These are phyloP conservation scores for Aspergillus steynii DNA, from an alignment of 495 filamentous ascomycete genomes.

Conservation along the genomic window DNA sequence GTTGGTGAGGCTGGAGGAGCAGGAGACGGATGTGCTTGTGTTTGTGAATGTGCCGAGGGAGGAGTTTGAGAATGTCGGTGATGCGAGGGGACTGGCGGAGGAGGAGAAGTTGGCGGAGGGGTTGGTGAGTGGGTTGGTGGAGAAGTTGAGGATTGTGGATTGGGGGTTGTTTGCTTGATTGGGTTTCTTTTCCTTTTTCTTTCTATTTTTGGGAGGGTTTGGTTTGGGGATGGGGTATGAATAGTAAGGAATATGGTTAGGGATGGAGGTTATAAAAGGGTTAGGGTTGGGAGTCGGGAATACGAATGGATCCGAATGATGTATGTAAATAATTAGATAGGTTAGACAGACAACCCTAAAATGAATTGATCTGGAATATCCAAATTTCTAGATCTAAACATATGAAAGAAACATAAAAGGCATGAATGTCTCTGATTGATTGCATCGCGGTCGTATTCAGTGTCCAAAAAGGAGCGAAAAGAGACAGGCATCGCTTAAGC, in stretches of 20 bases:
- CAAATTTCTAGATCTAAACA: not conserved
- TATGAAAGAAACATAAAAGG: not conserved
- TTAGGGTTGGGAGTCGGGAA: not conserved
- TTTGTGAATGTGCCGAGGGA: constrained; percentile 88
- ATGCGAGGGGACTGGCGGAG: constrained; percentile 41
- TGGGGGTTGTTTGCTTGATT: constrained; percentile 73
- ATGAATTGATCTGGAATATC: too few relatives aligned
- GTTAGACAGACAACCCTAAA: not conserved
- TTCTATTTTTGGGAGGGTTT: not conserved
- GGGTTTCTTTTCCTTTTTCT: constrained; percentile 2
- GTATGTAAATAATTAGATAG: constrained; percentile 6
- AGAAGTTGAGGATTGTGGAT: constrained; percentile 73
- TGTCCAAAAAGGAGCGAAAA: constrained; percentile 2
- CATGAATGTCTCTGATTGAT: not conserved
- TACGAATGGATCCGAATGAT: not conserved
- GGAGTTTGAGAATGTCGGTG: constrained; percentile 55
- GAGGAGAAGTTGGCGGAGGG: constrained; percentile 65
- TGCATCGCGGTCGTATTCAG: not conserved
- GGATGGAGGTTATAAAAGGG: not conserved
- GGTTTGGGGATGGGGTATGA: not conserved
- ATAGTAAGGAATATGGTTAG: not conserved
- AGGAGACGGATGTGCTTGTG: constrained; percentile 83
- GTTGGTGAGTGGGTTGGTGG: constrained; percentile 62
- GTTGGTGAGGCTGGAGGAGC: constrained; percentile 69
- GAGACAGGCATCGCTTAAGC: not conserved